A percentile compares a stretch with the other conserved stretches of the same genome.
Evolutionary conservation across 2,329 filamentous ascomycete genomes (phyloP).

Genomic region (Exserohilum turcica): DNA sequence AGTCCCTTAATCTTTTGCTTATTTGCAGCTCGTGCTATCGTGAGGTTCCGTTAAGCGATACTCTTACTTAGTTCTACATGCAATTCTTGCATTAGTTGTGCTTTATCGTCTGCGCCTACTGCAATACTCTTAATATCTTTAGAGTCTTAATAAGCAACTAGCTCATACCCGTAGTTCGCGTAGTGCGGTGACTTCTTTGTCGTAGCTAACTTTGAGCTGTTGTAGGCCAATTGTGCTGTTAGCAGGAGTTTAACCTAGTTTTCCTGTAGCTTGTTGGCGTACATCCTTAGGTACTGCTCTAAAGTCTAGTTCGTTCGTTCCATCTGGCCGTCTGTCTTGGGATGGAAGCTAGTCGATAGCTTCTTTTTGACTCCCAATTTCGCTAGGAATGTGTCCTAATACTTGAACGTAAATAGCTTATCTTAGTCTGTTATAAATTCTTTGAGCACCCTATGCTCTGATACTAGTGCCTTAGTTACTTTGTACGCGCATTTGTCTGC

Average conservation of each 20-base stretch:
- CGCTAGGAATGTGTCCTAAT: neutral
- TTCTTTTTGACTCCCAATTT: neutral
- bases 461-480: neutral
- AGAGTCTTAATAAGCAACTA: neutral
- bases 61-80: neutral
- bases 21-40: neutral
- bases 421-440: neutral
- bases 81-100: neutral
- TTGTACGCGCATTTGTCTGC: neutral
- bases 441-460: neutral
- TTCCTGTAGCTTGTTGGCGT: neutral
- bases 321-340: neutral
- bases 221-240: neutral
- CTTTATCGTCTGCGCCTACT: neutral
- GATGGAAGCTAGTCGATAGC: neutral
- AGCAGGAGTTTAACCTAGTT: neutral
- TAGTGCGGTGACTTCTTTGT: neutral
- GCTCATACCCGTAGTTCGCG: neutral
- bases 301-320: neutral
- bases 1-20: conserved; percentile 1
- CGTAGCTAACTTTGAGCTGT: neutral
- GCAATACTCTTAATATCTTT: neutral
- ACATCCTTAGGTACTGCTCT: neutral
- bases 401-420: neutral
- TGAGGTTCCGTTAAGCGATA: neutral